phyloP scores from a whole-genome alignment of 2,329 filamentous ascomycete genomes.

The Arthrocladium fulminans region DNA sequence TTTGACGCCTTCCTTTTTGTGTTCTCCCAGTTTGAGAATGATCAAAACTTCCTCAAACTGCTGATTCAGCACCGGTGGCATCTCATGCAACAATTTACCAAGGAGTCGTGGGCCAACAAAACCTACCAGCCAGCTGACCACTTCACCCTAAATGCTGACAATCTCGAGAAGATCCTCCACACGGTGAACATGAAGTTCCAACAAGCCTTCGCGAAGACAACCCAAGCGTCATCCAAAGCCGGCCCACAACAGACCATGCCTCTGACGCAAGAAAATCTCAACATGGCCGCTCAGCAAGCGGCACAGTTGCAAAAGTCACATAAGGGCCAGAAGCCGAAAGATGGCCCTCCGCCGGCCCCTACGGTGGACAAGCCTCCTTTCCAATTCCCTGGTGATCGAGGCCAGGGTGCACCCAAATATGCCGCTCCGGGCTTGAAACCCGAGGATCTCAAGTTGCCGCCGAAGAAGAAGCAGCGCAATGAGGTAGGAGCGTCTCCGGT shows the following conservation, averaged over 20 bases:
- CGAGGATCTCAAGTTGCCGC: conserved; percentile 50
- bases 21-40: conserved; percentile 31
- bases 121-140: conserved; percentile 32
- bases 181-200: conserved; percentile 35
- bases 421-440: conserved; percentile 46
- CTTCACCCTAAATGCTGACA: conserved; percentile 36
- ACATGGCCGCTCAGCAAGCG: conserved; percentile 16
- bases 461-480: conserved; percentile 47
- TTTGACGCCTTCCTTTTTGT: conserved; percentile 36
- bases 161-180: conserved; percentile 29
- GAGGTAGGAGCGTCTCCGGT: conserved; percentile 26
- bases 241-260: conserved; percentile 33
- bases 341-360: conserved; percentile 39
- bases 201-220: conserved; percentile 33
- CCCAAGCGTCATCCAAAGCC: conserved; percentile 39
- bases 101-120: conserved; percentile 28
- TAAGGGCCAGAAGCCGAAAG: conserved; percentile 28
- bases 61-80: conserved; percentile 30
- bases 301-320: conserved; percentile 24
- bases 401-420: conserved; percentile 32
- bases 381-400: conserved; percentile 39
- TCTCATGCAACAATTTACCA: conserved; percentile 39
- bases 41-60: conserved; percentile 27
- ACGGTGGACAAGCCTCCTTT: conserved; percentile 47
- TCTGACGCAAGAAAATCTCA: conserved; percentile 19